A percentile compares a stretch with the other conserved stretches of the same genome.
Conservation (phyloP, 2,329 filamentous ascomycete genomes). For the Diaporthe amygdali region DNA sequence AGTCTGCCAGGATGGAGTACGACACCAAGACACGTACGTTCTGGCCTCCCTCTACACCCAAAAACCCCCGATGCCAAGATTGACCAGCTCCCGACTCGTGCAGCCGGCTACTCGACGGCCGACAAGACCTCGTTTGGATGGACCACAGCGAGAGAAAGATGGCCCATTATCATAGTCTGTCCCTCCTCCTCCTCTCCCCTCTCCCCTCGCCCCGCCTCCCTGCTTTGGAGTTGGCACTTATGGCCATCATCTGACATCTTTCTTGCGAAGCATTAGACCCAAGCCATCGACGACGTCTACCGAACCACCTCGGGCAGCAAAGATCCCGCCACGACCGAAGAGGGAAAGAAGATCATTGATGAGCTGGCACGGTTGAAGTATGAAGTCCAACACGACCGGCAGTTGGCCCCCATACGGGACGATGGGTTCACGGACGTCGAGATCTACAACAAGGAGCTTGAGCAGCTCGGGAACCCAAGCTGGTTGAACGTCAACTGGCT, state of each 20-base stretch:
- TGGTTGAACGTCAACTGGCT: constrained; percentile 93
- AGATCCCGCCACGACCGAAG: constrained; percentile 69
- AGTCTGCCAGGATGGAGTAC: constrained; percentile 63
- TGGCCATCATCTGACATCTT: background rate
- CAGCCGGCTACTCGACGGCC: constrained; percentile 78
- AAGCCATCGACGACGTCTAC: constrained; percentile 94
- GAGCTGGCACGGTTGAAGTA: constrained; percentile 87
- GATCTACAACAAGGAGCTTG: constrained; percentile 85
- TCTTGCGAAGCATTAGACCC: constrained; percentile 63
- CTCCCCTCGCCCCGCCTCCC: background rate
- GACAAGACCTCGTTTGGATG: constrained; percentile 89
- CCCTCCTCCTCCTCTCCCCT: background rate
- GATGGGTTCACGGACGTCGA: constrained; percentile 79
- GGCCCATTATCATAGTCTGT: constrained; percentile 89
- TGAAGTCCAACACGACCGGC: constrained; percentile 88
- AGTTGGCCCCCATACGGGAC: constrained; percentile 74
- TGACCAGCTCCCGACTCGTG: constrained; percentile 6
- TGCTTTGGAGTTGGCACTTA: background rate
- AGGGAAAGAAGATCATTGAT: constrained; percentile 87
- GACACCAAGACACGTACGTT: constrained; percentile 75
- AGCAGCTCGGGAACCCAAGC: constrained; percentile 71
- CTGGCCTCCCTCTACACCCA: background rate
- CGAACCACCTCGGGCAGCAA: constrained; percentile 66
- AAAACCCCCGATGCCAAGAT: constrained; percentile 1
- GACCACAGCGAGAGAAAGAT: constrained; percentile 82